Conservation (phyloP, 1,284 basidiomycete species). For the Cryptococcus neoformans region DNA sequence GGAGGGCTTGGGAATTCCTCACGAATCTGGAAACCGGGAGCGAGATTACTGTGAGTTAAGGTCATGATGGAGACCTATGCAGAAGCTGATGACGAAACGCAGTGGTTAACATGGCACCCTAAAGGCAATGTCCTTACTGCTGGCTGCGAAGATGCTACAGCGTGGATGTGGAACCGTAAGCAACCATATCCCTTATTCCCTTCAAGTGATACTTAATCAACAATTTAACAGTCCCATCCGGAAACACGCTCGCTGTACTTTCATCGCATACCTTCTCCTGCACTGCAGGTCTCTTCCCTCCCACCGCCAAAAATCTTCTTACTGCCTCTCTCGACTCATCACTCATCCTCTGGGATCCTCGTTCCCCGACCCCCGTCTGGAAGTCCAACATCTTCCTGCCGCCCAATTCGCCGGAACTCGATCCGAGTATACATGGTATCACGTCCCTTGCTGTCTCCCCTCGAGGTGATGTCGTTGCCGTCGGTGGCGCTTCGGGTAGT, state of each 20-base stretch:
- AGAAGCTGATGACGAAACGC: conserved; percentile 41
- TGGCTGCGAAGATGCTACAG: conserved; percentile 90
- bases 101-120: conserved; percentile 98
- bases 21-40: conserved; percentile 89
- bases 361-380: conserved; percentile 62
- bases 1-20: conserved; percentile 83
- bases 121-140: conserved; percentile 85
- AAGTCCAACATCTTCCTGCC: conserved; percentile 50
- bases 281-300: conserved; percentile 82
- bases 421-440: conserved; percentile 62
- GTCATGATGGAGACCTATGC: background rate
- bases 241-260: conserved; percentile 92
- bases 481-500: conserved; percentile 81
- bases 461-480: conserved; percentile 76
- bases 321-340: conserved; percentile 80
- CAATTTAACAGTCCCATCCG: conserved; percentile 71
- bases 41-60: conserved; percentile 76
- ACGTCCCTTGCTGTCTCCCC: conserved; percentile 82
- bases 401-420: conserved; percentile 57
- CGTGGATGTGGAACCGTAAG: conserved; percentile 95
- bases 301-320: conserved; percentile 72
- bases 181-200: no score
- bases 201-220: no score
- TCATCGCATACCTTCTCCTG: conserved; percentile 83
- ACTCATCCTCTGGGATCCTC: conserved; percentile 90